Base-by-base conservation (phyloP, 345 rosid genomes). In the Eutrema japonicum region DNA sequence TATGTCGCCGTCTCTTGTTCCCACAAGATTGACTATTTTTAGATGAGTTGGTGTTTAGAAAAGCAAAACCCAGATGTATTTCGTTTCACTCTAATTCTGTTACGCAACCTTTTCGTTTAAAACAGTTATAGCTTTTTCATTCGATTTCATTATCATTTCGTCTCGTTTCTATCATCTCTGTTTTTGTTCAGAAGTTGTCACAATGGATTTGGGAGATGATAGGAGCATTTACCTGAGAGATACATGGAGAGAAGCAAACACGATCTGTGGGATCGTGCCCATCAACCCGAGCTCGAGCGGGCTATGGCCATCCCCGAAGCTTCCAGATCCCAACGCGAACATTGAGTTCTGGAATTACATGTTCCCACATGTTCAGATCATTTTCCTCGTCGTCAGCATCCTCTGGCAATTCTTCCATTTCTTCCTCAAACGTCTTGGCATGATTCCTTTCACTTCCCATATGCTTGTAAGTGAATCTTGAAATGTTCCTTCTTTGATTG, bases 401-500 rank as follows among this genome's bases (percentile, higher is more conserved):
- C 46, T 72, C 14, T 77, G 81, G 77, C 77, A 77, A 11, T 72
- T 60, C 50, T 66, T 77, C 32, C 77, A 72, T 66, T 72, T 72
- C 64, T 57, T 66, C 65, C 62, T 66, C 22, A 77, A 22, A 48
- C 81, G 63, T 16, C 51, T 77, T 11, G 74, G 77, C 68, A 65
- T 66, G 72, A 72, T 53, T 38, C 76, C 73, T 49, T 77, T 77
- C 64, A 77, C 81, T 33, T 71, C 77, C 7, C 77, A 77, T 32
- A 57, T 77, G 72, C 57, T 72, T 51, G 80, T 77, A 29, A 59
- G 81, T 77, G 7, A 49, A 55, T 54, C 42, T 22, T 54, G 51
- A 27, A 46, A 14, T 37, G 16, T 70, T 70, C 12, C 73, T 43
- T 1, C 2, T 36, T 48, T 51, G 35, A 42, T 40, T 40, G 27